Conservation (phyloP, 2,329 filamentous ascomycete genomes). For the Colletotrichum eremochloae region DNA sequence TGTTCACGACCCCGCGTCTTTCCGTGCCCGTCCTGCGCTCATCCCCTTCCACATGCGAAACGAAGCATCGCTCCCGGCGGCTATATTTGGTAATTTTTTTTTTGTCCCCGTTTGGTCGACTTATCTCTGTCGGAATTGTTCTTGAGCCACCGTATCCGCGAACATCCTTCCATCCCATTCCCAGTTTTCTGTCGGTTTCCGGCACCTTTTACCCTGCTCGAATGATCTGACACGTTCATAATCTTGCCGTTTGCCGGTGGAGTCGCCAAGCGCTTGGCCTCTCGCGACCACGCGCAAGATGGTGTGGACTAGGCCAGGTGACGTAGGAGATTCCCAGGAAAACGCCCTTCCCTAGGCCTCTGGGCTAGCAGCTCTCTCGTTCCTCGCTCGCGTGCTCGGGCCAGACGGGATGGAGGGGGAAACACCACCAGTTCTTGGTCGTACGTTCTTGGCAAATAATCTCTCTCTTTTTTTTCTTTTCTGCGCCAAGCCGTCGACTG, state of each 20-base stretch:
- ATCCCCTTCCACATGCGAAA: slow-evolving; percentile 13
- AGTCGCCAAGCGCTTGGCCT: slow-evolving; percentile 39
- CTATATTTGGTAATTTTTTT: background rate
- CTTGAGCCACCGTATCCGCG: background rate
- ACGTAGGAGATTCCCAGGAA: slow-evolving; percentile 36
- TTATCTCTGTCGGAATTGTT: background rate
- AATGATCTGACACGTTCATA: slow-evolving; percentile 34
- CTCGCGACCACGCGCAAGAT: slow-evolving; percentile 36
- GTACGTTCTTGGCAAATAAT: slow-evolving; percentile 31
- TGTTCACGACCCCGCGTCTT: slow-evolving; percentile 19
- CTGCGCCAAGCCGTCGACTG: slow-evolving; percentile 8
- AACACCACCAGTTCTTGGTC: slow-evolving; percentile 21
- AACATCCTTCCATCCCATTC: background rate
- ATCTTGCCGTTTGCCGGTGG: slow-evolving; percentile 27
- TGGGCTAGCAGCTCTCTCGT: background rate
- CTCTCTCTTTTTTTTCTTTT: background rate
- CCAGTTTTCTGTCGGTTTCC: background rate
- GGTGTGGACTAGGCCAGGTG: slow-evolving; percentile 40
- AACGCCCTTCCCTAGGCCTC: slow-evolving; percentile 6
- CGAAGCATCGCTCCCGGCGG: slow-evolving; percentile 27
- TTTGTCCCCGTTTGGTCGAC: background rate
- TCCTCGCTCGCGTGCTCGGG: slow-evolving; percentile 7
- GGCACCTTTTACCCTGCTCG: background rate
- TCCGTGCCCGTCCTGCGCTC: background rate
- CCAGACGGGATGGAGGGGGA: background rate